These are phyloP conservation scores for Torulaspora gathmanii DNA, from an alignment of 805 yeast genomes.

Conservation along the genomic window DNA sequence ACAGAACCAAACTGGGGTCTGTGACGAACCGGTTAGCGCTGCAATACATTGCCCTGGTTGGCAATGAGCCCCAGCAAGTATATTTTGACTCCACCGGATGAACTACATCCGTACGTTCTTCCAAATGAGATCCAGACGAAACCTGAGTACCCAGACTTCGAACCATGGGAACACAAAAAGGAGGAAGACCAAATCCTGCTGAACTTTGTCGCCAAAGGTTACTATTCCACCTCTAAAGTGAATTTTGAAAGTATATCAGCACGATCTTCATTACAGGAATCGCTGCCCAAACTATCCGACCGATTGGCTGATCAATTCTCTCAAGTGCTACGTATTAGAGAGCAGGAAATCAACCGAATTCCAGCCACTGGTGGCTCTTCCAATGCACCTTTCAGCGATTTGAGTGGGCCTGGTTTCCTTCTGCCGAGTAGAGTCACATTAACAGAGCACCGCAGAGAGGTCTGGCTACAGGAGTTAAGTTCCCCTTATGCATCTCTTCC, in stretches of 20 bases:
- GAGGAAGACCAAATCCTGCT: slow-evolving; percentile 32
- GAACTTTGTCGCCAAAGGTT: slow-evolving; percentile 35
- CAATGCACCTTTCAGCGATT: slow-evolving; percentile 14
- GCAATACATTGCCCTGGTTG: not conserved
- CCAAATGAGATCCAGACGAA: slow-evolving; percentile 8
- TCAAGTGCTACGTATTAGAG: slow-evolving; percentile 30
- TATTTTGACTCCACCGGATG: slow-evolving; percentile 34
- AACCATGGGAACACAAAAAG: slow-evolving; percentile 33
- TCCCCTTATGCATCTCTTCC: slow-evolving; percentile 60
- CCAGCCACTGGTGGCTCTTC: slow-evolving; percentile 14
- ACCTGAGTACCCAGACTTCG: slow-evolving; percentile 34
- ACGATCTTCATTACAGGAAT: slow-evolving; percentile 35
- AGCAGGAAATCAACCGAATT: slow-evolving; percentile 31
- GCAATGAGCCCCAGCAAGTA: slow-evolving; percentile 28
- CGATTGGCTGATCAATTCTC: slow-evolving; percentile 31
- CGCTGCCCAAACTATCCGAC: slow-evolving; percentile 31
- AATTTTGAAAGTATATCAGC: slow-evolving; percentile 37
- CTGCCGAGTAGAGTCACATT: slow-evolving; percentile 62
- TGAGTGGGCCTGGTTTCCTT: slow-evolving; percentile 33
- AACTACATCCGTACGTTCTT: slow-evolving; percentile 28
- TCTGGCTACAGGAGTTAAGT: slow-evolving; percentile 81
- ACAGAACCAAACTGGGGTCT: not conserved
- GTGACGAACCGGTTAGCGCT: not conserved
- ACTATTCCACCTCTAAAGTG: slow-evolving; percentile 32
- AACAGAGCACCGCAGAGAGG: slow-evolving; percentile 78